A percentile compares a stretch with the other conserved stretches of the same genome.
Evolutionary conservation across 768 basidiomycete genomes (phyloP).

Genomic region (Boletus insuetus): DNA sequence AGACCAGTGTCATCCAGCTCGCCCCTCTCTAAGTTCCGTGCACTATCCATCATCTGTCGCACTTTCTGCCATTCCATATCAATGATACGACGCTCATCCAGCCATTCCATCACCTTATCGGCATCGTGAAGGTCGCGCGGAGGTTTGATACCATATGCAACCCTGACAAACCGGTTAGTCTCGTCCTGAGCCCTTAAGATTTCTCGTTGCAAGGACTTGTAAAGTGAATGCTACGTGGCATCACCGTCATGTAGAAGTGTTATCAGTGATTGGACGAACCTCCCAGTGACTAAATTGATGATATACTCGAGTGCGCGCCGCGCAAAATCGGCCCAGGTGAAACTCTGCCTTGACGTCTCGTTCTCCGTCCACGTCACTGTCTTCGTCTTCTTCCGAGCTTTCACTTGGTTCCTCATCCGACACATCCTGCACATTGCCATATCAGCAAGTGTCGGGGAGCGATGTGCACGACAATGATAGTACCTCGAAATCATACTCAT

Average conservation of each 20-base stretch:
- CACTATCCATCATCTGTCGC: constrained; percentile 71
- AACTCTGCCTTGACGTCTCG: constrained; percentile 38
- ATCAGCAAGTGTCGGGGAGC: not conserved
- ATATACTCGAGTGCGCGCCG: constrained; percentile 60
- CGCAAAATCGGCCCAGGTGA: constrained; percentile 79
- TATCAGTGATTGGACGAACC: constrained; percentile 40
- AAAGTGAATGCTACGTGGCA: constrained; percentile 58
- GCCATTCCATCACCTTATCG: constrained; percentile 81
- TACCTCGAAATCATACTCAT: constrained; percentile 67
- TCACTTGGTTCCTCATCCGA: constrained; percentile 24
- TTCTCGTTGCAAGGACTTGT: constrained; percentile 54
- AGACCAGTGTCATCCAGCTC: constrained; percentile 31
- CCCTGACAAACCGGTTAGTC: constrained; percentile 51
- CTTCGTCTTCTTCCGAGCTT: constrained; percentile 22
- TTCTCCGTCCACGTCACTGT: constrained; percentile 2
- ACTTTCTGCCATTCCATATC: constrained; percentile 68
- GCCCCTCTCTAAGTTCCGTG: constrained; percentile 61
- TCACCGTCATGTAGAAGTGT: constrained; percentile 3
- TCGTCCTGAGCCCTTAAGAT: constrained; percentile 50
- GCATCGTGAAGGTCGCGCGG: constrained; percentile 68
- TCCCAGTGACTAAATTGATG: constrained; percentile 83
- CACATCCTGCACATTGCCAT: constrained; percentile 9
- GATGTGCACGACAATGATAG: not conserved
- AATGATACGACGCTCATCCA: constrained; percentile 67
- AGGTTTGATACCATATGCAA: constrained; percentile 56